Base-by-base conservation (phyloP, 805 yeast species). In the Hanseniaspora nectarophila region DNA sequence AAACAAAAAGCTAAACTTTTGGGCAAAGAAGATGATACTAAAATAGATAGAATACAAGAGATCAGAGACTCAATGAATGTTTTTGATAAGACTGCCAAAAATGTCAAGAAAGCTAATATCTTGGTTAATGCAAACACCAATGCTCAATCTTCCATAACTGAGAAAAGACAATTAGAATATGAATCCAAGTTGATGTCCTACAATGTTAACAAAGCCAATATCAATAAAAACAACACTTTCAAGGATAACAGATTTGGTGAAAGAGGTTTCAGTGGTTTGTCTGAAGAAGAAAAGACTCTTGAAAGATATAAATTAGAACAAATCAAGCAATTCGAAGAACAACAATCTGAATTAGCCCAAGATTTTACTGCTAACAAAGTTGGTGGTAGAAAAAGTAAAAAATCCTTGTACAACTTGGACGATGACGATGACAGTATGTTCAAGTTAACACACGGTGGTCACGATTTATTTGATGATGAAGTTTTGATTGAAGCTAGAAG, bases 241-340 rank as follows among this genome's bases (percentile, higher is more conserved):
- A 65, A 79, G 2, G 98, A 92, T 70, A 75, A 88, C 58, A 78
- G 96, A 68, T 90, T 92, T 66, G 99, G 98, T 64, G 98, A 92
- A 63, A 76, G 77, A 57, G 82, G 86, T 65, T 49, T 49, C 34
- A 65, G 71, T 7, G 66, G 71, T 45, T 61, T 92, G 71, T 76
- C 82, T n/a, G 80, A 80, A 12, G 97, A 92, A 66, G 96, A 92
- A 59, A 86, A 84, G 66, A 88, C 88, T 95, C 76, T 92, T 68
- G 95, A 84, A 63, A 80, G 98, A 70, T 92, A 87, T 70, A 85
- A 96, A 4, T 15, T 49, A 20, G 53, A 49, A 49, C 53, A 49
- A 21, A 49, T 49, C 5, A 49, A 49, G n/a, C 53, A 49, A 28
- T 49, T 49, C 34, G 78, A 82, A 53, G 97, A 90, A 70, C 75